Evolutionary conservation across 805 yeast genomes (phyloP).

Genomic region (Yamadazyma philogaea): DNA sequence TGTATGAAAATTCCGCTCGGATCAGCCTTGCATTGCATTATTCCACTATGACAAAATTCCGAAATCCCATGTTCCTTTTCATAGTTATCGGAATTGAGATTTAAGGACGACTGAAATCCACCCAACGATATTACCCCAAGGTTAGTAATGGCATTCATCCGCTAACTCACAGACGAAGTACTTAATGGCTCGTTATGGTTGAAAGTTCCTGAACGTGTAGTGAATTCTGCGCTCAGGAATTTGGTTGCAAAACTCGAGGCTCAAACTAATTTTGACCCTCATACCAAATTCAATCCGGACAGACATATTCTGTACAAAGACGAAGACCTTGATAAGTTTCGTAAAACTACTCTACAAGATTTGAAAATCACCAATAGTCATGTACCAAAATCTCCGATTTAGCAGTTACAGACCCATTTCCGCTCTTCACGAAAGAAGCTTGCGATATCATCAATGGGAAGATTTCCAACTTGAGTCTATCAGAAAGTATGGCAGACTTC

Average conservation of each 20-base stretch:
- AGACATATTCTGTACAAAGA: constrained; percentile 13
- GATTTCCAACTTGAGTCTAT: constrained; percentile 20
- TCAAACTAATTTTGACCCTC: constrained; percentile 12
- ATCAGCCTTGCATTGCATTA: no score
- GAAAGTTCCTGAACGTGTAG: constrained; percentile 10
- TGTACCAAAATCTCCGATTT: constrained; percentile 29
- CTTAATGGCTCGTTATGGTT: constrained; percentile 12
- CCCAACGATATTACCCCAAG: not conserved
- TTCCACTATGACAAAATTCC: no score
- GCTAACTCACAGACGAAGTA: constrained; percentile 11
- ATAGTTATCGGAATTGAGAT: no score
- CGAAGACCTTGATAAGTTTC: constrained; percentile 28
- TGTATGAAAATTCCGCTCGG: no score
- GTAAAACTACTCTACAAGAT: constrained; percentile 35
- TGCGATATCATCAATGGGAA: constrained; percentile 28
- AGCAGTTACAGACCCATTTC: constrained; percentile 30
- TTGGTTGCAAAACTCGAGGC: constrained; percentile 11
- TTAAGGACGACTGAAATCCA: no score
- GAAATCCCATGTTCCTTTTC: no score
- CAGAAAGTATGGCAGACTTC: constrained; percentile 23
- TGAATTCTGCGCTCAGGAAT: constrained; percentile 11
- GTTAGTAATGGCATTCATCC: not conserved
- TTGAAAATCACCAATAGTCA: constrained; percentile 36
- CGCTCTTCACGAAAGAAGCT: constrained; percentile 29
- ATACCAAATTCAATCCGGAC: constrained; percentile 11